A percentile compares a stretch with the other conserved stretches of the same genome.
Evolutionary conservation across 139 green algal genomes (phyloP).

Genomic region (Gonium pectorale): DNA sequence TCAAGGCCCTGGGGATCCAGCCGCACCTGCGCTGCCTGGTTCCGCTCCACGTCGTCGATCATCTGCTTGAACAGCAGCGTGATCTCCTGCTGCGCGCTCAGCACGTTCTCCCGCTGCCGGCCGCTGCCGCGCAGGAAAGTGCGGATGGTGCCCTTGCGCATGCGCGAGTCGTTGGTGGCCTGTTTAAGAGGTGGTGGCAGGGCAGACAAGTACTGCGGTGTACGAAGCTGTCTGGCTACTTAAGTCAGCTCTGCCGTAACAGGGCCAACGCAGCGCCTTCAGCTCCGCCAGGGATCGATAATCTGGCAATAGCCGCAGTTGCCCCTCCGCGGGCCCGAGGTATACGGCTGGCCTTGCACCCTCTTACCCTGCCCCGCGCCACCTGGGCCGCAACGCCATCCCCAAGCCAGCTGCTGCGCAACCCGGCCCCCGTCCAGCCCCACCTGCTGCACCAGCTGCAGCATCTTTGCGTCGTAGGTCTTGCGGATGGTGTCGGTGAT

Average conservation of each 20-base stretch:
- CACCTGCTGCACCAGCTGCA: slow-evolving; percentile 64
- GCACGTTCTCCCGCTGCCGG: slow-evolving; percentile 42
- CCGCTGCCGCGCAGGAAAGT: slow-evolving; percentile 53
- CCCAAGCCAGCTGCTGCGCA: too few species aligned
- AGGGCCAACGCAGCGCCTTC: too few species aligned
- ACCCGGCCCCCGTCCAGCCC: background rate
- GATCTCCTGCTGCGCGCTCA: slow-evolving; percentile 53
- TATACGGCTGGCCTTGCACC: too few species aligned
- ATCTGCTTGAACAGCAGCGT: slow-evolving; percentile 60
- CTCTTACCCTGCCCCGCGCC: too few species aligned
- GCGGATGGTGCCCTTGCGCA: slow-evolving; percentile 53
- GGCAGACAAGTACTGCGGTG: too few species aligned
- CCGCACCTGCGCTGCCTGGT: slow-evolving; percentile 48
- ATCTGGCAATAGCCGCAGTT: too few species aligned
- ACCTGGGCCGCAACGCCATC: too few species aligned
- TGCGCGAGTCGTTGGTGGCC: slow-evolving; percentile 56
- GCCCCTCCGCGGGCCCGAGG: too few species aligned
- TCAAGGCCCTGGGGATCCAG: too few species aligned
- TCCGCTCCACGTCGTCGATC: slow-evolving; percentile 70
- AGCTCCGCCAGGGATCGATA: too few species aligned
- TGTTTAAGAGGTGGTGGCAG: background rate
- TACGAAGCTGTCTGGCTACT: too few species aligned
- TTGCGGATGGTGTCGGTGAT: slow-evolving; percentile 61
- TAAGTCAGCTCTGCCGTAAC: too few species aligned
- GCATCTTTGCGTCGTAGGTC: slow-evolving; percentile 67